Conservation (phyloP, 2,329 filamentous ascomycete species). For the Rosellinia necatrix region DNA sequence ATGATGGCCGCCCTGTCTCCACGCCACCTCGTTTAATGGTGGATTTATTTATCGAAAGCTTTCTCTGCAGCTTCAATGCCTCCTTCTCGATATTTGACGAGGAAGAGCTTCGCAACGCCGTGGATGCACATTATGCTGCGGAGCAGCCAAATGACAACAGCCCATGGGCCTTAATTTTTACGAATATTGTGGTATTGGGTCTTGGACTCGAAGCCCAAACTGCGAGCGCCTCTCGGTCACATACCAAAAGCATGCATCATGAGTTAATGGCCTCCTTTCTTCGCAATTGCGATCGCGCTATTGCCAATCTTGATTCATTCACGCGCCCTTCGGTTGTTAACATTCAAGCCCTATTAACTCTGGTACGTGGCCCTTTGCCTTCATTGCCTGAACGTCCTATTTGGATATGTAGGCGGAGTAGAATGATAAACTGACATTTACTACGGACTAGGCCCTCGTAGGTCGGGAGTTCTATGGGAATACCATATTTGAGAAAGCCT, state of each 20-base stretch:
- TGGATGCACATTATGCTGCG: constrained; percentile 10
- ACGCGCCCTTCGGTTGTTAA: constrained; percentile 8
- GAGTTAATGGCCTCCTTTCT: constrained; percentile 17
- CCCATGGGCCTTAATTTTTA: constrained; percentile 13
- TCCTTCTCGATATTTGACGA: constrained; percentile 12
- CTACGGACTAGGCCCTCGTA: constrained; percentile 9
- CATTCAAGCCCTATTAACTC: constrained; percentile 11
- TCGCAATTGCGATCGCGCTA: constrained; percentile 15
- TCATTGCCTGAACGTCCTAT: no score
- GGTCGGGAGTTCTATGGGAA: constrained; percentile 14
- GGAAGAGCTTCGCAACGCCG: constrained; percentile 10
- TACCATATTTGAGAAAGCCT: constrained; percentile 10
- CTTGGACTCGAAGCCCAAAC: constrained; percentile 10
- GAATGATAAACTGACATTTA: not conserved
- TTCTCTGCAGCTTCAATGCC: constrained; percentile 5
- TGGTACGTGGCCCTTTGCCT: not conserved
- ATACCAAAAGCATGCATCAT: constrained; percentile 16
- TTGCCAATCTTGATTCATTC: constrained; percentile 16
- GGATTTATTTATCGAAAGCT: constrained; percentile 9
- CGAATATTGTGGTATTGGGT: constrained; percentile 11
- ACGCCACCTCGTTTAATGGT: constrained; percentile 13
- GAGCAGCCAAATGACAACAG: constrained; percentile 2
- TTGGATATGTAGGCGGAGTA: not conserved
- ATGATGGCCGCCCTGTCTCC: constrained; percentile 6
- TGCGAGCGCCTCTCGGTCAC: constrained; percentile 7